Base-by-base conservation (phyloP, 1,284 basidiomycete species). In the Xerocomus nothofagi region DNA sequence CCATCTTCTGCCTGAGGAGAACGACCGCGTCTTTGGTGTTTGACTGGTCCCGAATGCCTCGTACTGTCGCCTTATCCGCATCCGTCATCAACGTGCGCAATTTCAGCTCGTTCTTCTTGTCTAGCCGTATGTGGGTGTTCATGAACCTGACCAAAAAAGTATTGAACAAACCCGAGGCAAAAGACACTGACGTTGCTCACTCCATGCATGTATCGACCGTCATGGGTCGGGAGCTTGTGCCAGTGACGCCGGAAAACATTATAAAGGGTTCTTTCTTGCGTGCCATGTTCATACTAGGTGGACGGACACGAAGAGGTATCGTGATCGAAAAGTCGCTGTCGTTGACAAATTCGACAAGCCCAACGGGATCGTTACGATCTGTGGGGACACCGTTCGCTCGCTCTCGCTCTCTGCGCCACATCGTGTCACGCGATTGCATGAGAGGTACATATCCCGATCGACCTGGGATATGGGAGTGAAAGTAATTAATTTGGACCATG, bases 401-500 rank as follows among this genome's bases (percentile, higher is more conserved):
- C 32, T 56, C 41, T 38, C 56, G 41, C 21, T 40, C 49, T 0
- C 20, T 4, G 6, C 37, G 38, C 57, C 59, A 59, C 46, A 61
- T 36, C 0, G 26, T 23, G 17, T 57, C 41, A 2, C 51, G 44
- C 31, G 39, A 41, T 14, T 18, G 5, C 2, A 52, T 56, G 30
- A 63, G 58, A 34, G 58, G 60, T 1, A 9, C 34, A 6, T 24
- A 24, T 2, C 55, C 57, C 6, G 37, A 39, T n/a, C 21, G 17
- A 7, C 57, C 55, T 2, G 57, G 57, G 6, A 59, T 39, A 24
- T 57, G 48, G 4, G 57, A 56, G 14, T 38, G 43, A 29, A 57
- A 57, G 11, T 9, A 44, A 32, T 60, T 66, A 27, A 67, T 20
- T 23, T 66, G 65, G 9, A 67, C 14, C 63, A 67, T 63, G 5